Evolutionary conservation across 2,329 filamentous ascomycete species (phyloP), one percentile per base, ranked within the genome.

Genomic region (Parascedosporium putredinis): DNA sequence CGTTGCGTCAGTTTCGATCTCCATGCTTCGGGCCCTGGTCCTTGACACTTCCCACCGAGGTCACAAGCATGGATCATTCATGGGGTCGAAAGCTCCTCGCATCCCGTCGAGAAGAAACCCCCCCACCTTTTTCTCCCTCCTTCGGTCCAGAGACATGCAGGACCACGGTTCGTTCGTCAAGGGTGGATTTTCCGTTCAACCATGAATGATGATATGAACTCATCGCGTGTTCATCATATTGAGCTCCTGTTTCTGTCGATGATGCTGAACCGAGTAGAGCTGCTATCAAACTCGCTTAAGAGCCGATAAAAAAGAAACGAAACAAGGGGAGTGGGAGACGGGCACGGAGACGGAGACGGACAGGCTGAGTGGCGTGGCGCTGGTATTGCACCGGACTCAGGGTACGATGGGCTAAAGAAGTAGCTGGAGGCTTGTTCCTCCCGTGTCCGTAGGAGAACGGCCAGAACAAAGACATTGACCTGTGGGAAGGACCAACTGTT

Each of bases 1-100:
- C 47, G 47, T 18, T 44, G 38, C 47, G 25, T 50, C 47, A 34
- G 40, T 50, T 49, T 50, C 40, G 47, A 50, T 50, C 47, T 50
- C 40, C 47, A 27, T 50, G 47, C 47, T 33, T 50, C 47, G 38
- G 20, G 18, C 47, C 47, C 47, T 45, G 38, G 47, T 50, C 47
- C 47, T 31, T 50, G 47, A 50, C 47, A 36, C n/a, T 24, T 44
- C 22, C 27, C 22, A 42, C 36, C 25, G 46, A 27, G 24, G 46
- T 38, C 34, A 48, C 46, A 38, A 38, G 22, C 31, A 34, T 31
- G 47, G 47, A 9, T 43, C 23, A 25, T 42, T 45, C 47, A 45
- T 31, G 38, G 18, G 38, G 40, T 45, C 47, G 22, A 47, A 31
- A 36, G 24, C 45, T 23, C 45, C 45, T 31, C 5, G n/a, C n/a